phyloP scores from a whole-genome alignment of 1,139 yeast genomes.

The Yamadazyma kanchanaburiensis region DNA sequence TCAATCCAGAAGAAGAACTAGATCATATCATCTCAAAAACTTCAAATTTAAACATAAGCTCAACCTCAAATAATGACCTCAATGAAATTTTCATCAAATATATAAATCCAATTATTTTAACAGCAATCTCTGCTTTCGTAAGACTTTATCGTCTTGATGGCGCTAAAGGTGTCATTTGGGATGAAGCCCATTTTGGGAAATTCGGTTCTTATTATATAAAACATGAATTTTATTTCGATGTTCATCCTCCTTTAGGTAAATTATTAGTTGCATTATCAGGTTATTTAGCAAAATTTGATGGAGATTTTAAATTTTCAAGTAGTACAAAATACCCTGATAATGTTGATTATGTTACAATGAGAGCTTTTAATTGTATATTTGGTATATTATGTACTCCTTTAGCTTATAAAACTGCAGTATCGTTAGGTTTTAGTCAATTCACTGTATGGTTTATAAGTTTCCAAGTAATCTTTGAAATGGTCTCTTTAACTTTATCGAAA shows the following conservation, averaged over 20 bases:
- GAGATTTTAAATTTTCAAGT: conserved; percentile 91
- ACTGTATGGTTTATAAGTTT: conserved; percentile 87
- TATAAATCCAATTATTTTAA: conserved; percentile 36
- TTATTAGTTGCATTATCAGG: conserved; percentile 96
- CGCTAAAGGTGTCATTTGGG: conserved; percentile 78
- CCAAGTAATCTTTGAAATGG: conserved; percentile 82
- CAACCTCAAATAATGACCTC: conserved; percentile 5
- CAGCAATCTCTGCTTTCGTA: conserved; percentile 60
- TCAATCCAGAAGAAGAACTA: conserved; percentile 16
- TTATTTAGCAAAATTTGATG: conserved; percentile 90
- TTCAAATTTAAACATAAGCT: conserved; percentile 18
- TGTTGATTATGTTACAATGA: conserved; percentile 86
- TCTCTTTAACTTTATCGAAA: conserved; percentile 86
- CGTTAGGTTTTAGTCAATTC: conserved; percentile 74
- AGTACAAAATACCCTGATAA: conserved; percentile 84
- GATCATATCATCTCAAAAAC: conserved; percentile 27
- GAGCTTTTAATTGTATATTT: conserved; percentile 88
- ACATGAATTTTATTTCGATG: conserved; percentile 95
- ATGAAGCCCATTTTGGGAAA: conserved; percentile 81
- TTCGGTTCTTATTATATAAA: conserved; percentile 90
- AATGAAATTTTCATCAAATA: conserved; percentile 14
- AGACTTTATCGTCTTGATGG: conserved; percentile 67
- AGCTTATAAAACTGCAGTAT: conserved; percentile 89
- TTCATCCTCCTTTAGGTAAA: conserved; percentile 97
- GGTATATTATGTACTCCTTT: conserved; percentile 89